These are phyloP conservation scores for Protomyces inundatus DNA, from an alignment of 1,139 yeast species.

Conservation along the genomic window DNA sequence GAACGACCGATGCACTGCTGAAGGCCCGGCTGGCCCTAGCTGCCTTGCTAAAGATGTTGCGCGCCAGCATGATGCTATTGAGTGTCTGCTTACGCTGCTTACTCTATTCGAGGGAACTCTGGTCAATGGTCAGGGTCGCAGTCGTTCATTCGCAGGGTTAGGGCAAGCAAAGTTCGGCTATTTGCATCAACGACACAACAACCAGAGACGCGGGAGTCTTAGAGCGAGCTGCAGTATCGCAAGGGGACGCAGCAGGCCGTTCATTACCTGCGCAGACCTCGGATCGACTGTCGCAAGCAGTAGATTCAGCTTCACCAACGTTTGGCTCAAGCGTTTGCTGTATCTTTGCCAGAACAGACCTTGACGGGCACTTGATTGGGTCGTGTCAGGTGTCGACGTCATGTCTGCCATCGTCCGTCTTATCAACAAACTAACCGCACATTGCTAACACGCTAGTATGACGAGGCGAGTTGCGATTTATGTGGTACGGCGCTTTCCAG, in stretches of 20 bases:
- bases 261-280: too few relatives aligned
- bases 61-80: neutral
- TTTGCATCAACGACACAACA: neutral
- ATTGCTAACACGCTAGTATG: conserved; percentile 25
- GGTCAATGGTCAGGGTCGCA: too few relatives aligned
- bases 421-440: neutral
- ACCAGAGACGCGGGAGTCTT: neutral
- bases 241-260: too few relatives aligned
- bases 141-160: neutral
- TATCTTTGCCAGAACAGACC: neutral
- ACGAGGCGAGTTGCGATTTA: conserved; percentile 84
- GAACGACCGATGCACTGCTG: neutral
- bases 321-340: too few relatives aligned
- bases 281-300: too few relatives aligned
- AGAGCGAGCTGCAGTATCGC: too few relatives aligned
- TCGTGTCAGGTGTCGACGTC: neutral
- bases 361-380: neutral
- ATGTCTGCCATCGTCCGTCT: conserved; percentile 19
- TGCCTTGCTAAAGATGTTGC: neutral
- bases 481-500: conserved; percentile 54
- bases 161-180: neutral
- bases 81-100: too few relatives aligned
- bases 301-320: too few relatives aligned
- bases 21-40: conserved; percentile 2
- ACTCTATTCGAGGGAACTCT: too few relatives aligned